Conservation (phyloP, 2,329 filamentous ascomycete species). For the Penicillium janthinellum region DNA sequence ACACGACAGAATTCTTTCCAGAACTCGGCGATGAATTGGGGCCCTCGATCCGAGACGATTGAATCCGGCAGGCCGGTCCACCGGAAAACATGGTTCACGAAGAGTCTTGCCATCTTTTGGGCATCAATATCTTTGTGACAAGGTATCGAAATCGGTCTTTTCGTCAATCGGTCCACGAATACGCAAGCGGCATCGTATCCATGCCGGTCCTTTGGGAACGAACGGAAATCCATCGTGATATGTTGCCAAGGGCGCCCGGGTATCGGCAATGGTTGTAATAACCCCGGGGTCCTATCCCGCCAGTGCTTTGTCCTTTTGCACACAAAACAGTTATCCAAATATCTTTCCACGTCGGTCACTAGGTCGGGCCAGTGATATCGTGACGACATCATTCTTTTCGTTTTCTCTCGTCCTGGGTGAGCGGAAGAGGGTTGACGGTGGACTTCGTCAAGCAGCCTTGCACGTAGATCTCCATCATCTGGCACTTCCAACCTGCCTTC, state of each 20-base stretch:
- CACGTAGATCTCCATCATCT: neutral
- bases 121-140: too few species aligned
- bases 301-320: slow-evolving; percentile 3
- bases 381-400: neutral
- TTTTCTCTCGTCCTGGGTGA: neutral
- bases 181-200: too few species aligned
- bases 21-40: slow-evolving; percentile 12
- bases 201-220: too few species aligned
- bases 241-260: slow-evolving; percentile 4
- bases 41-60: neutral
- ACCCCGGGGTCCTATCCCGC: neutral
- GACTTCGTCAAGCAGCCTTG: neutral
- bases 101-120: too few species aligned
- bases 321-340: neutral
- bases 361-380: neutral
- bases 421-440: neutral
- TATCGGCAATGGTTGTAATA: neutral
- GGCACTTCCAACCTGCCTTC: neutral
- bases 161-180: too few species aligned
- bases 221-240: too few species aligned
- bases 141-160: too few species aligned
- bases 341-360: neutral
- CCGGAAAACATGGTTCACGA: too few species aligned
- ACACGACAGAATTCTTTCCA: slow-evolving; percentile 10
- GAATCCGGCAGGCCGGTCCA: too few species aligned